phyloP scores from a whole-genome alignment of 2,329 filamentous ascomycete species.

The Cladosporium velox region DNA sequence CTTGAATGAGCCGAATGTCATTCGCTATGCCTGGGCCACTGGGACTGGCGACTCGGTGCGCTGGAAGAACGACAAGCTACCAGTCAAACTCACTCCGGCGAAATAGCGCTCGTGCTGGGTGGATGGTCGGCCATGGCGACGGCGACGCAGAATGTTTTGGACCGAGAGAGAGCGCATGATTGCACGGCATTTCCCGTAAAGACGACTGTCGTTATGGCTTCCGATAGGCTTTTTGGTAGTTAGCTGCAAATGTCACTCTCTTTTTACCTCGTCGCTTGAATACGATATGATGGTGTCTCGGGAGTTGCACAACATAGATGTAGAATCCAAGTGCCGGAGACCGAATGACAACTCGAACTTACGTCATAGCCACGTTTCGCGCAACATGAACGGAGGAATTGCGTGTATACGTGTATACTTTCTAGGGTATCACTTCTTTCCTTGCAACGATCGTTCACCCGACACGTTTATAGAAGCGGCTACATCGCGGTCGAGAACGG shows the following conservation, averaged over 20 bases:
- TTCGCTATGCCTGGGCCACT: background rate
- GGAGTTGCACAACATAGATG: no score
- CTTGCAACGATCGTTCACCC: background rate
- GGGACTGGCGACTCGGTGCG: background rate
- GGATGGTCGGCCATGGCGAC: background rate
- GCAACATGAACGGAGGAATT: background rate
- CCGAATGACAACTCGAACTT: background rate
- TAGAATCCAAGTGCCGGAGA: background rate
- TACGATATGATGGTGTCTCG: background rate
- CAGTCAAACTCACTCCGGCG: background rate
- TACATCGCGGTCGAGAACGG: background rate
- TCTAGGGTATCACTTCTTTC: background rate
- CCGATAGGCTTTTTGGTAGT: background rate
- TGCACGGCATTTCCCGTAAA: no score
- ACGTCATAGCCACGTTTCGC: background rate
- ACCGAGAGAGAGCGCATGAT: background rate
- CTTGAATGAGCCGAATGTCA: background rate
- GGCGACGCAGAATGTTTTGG: background rate
- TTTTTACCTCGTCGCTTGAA: background rate
- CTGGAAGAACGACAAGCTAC: background rate
- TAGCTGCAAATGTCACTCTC: background rate
- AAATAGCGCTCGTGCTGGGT: background rate
- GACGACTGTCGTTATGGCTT: background rate
- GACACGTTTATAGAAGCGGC: background rate
- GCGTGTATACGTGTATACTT: background rate